Percentiles rank a stretch among this genome's conserved stretches.
These are phyloP conservation scores for Cinnamomum chago DNA, from an alignment of 164 flowering plant genomes.

Conservation along the genomic window DNA sequence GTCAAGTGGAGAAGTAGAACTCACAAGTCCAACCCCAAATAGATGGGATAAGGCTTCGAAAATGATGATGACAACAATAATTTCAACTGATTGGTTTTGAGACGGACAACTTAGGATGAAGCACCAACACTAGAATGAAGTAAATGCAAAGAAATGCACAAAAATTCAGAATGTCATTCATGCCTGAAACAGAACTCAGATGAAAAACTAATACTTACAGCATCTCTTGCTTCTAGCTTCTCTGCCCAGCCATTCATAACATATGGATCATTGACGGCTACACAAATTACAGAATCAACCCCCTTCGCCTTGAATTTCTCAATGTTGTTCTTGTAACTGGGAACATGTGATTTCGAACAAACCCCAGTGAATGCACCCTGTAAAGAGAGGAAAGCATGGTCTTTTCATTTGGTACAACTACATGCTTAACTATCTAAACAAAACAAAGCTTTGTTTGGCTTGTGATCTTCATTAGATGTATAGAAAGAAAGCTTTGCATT, in stretches of 20 bases:
- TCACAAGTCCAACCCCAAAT: too few species aligned
- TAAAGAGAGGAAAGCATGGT: neutral
- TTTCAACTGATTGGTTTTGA: too few species aligned
- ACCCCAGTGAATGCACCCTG: slow-evolving; percentile 98
- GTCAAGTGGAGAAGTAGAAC: too few species aligned
- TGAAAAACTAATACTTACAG: slow-evolving; percentile 39
- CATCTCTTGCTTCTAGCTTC: slow-evolving; percentile 74
- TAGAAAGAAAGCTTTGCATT: too few species aligned
- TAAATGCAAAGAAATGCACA: neutral
- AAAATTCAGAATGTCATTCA: neutral
- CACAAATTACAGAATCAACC: slow-evolving; percentile 86
- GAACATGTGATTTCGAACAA: slow-evolving; percentile 85
- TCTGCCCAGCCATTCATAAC: slow-evolving; percentile 90
- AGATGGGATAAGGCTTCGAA: too few species aligned
- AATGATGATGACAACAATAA: too few species aligned
- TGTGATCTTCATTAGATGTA: too few species aligned
- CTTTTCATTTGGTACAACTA: neutral
- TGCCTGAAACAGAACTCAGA: neutral
- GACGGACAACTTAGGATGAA: too few species aligned
- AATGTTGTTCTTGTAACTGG: slow-evolving; percentile 81
- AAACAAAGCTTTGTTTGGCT: neutral
- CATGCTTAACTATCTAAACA: neutral
- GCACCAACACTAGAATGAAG: too few species aligned
- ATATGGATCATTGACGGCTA: slow-evolving; percentile 94
- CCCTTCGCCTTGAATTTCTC: slow-evolving; percentile 91